Evolutionary conservation across 305 asterid genomes (phyloP).

Genomic region (Salvia sclarea): DNA sequence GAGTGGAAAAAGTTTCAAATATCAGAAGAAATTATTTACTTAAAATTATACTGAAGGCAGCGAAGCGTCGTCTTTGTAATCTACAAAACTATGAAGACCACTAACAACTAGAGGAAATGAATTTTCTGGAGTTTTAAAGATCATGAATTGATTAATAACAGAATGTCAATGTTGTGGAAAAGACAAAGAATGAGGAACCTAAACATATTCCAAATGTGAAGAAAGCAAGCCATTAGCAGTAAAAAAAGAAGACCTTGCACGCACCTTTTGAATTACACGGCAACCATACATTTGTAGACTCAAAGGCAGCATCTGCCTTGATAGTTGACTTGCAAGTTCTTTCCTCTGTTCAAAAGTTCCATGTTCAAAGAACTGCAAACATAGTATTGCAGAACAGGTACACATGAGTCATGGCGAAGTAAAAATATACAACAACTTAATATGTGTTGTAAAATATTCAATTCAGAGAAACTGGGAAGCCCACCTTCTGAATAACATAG

Average conservation of each 20-base stretch:
- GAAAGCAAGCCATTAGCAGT: constrained; percentile 11
- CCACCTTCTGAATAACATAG: constrained; percentile 92
- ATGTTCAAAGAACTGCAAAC: constrained; percentile 72
- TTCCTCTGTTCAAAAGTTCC: constrained; percentile 68
- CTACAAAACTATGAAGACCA: background rate
- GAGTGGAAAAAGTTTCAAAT: background rate
- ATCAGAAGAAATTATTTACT: background rate
- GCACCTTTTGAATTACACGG: constrained; percentile 87
- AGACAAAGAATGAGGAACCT: background rate
- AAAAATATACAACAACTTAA: constrained; percentile 1
- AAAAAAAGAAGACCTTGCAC: constrained; percentile 21
- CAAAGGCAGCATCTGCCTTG: constrained; percentile 63
- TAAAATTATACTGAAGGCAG: too few relatives aligned
- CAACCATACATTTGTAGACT: constrained; percentile 93
- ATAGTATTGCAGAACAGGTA: constrained; percentile 26
- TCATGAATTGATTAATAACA: background rate
- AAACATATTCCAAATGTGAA: background rate
- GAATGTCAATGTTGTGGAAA: background rate
- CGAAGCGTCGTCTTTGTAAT: too few relatives aligned
- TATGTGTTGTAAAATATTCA: background rate
- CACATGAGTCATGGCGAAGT: constrained; percentile 15
- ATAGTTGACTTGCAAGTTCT: constrained; percentile 67
- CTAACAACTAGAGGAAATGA: background rate
- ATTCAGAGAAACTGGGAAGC: constrained; percentile 18
- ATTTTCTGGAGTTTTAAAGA: background rate